phyloP scores from a whole-genome alignment of 805 yeast genomes.

The Scheffersomyces coipomensis region DNA sequence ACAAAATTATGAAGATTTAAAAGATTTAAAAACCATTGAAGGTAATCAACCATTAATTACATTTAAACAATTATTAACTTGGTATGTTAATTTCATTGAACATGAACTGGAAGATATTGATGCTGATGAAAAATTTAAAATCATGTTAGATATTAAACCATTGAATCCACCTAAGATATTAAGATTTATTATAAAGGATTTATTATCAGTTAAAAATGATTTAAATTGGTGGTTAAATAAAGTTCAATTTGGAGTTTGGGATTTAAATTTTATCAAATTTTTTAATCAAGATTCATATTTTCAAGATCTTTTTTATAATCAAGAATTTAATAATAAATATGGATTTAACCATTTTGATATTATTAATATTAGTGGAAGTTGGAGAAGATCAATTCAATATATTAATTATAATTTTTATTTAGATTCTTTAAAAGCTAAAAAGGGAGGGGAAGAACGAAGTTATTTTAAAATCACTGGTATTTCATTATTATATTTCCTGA shows the following conservation, averaged over 20 bases:
- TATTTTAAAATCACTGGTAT: conserved; percentile 33
- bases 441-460: conserved; percentile 15
- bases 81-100: conserved; percentile 26
- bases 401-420: conserved; percentile 35
- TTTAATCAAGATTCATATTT: conserved; percentile 39
- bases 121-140: conserved; percentile 15
- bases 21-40: conserved; percentile 26
- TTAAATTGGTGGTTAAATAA: conserved; percentile 37
- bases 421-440: conserved; percentile 10
- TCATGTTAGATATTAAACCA: conserved; percentile 40
- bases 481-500: conserved; percentile 34
- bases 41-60: conserved; percentile 32
- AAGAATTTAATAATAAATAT: conserved; percentile 6
- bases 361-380: conserved; percentile 32
- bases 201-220: conserved; percentile 25
- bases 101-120: conserved; percentile 2
- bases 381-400: conserved; percentile 31
- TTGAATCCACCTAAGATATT: conserved; percentile 35
- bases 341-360: conserved; percentile 31
- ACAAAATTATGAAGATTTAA: conserved; percentile 26
- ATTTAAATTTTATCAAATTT: conserved; percentile 33
- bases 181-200: conserved; percentile 26
- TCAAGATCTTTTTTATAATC: conserved; percentile 18
- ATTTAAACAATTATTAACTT: conserved; percentile 28
- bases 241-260: conserved; percentile 42